These are phyloP conservation scores for Crithidia thermophila DNA, from an alignment of 208 protist species.

Conservation along the genomic window DNA sequence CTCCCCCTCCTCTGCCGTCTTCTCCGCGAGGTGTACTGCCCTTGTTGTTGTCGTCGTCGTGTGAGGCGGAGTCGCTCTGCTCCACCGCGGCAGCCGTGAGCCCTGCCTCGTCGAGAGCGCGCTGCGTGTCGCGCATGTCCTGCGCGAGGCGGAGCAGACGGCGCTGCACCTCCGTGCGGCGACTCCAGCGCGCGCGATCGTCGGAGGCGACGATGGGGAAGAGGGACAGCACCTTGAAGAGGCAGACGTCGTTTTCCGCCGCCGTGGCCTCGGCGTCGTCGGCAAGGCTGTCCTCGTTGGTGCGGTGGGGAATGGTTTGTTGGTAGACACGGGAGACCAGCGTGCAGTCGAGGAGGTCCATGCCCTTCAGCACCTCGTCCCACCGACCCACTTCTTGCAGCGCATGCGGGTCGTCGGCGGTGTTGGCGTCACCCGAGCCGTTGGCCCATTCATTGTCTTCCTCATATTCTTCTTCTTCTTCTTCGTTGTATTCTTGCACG, in stretches of 20 bases:
- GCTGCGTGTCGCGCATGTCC: conserved; percentile 29
- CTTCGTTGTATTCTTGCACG: background rate
- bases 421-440: background rate
- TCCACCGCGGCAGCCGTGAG: conserved; percentile 17
- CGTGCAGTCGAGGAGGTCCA: conserved; percentile 34
- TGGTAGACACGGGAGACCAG: conserved; percentile 29
- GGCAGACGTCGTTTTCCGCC: conserved; percentile 10
- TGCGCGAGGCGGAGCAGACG: conserved; percentile 21
- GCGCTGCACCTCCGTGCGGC: conserved; percentile 14
- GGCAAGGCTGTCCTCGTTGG: background rate
- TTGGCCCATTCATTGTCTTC: background rate
- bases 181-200: conserved; percentile 20
- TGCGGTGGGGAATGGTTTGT: conserved; percentile 1
- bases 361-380: conserved; percentile 17
- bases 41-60: background rate
- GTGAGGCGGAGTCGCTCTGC: background rate
- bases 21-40: background rate
- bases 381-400: conserved; percentile 27
- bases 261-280: background rate
- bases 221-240: conserved; percentile 33
- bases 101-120: conserved; percentile 21
- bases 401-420: background rate
- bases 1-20: background rate
- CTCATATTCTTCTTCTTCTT: conserved; percentile 1
- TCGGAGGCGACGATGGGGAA: conserved; percentile 22